Conservation (phyloP, 1,284 basidiomycete genomes). For the Puccinia novopanici region DNA sequence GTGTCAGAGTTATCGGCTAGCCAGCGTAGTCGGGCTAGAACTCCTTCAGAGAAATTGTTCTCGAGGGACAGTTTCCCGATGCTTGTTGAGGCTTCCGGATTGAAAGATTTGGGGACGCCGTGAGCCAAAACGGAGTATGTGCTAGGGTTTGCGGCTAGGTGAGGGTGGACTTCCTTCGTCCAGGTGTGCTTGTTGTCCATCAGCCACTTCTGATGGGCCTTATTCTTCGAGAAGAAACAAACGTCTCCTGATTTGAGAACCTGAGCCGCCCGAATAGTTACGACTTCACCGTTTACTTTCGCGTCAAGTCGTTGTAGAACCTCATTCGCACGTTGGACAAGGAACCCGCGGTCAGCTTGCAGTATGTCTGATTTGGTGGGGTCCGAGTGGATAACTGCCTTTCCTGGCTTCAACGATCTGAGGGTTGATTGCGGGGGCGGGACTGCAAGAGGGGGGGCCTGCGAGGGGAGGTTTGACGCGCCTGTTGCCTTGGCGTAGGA, state of each 20-base stretch:
- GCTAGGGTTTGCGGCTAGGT: background rate
- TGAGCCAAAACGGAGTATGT: background rate
- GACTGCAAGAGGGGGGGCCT: background rate
- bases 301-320: background rate
- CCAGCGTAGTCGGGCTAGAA: background rate
- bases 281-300: background rate
- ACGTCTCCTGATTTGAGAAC: background rate
- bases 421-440: background rate
- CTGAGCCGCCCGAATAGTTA: background rate
- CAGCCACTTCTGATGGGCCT: background rate
- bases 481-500: background rate
- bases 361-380: background rate
- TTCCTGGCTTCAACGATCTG: background rate
- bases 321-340: background rate
- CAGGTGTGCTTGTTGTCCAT: slow-evolving; percentile 9
- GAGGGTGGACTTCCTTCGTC: background rate
- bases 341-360: background rate
- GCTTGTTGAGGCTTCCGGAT: background rate
- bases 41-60: background rate
- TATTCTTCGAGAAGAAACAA: background rate
- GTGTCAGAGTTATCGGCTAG: background rate
- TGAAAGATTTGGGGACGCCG: background rate
- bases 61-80: background rate
- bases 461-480: background rate
- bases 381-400: background rate